Base-by-base conservation (phyloP, 768 basidiomycete genomes). In the Hypholoma sublateritium region DNA sequence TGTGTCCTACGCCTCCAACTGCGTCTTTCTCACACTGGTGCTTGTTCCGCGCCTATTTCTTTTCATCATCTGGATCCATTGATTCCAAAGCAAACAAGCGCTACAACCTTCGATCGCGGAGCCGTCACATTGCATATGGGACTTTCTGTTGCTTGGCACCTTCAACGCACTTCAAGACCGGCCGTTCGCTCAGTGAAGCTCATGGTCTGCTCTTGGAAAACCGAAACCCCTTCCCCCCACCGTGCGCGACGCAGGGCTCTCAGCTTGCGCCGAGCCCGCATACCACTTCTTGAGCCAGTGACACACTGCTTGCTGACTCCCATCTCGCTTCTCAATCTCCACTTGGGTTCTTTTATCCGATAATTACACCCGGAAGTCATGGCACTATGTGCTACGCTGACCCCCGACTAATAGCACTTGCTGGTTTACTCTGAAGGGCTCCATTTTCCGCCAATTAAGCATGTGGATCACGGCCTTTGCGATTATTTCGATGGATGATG, bases 281-380 rank as follows among this genome's bases (percentile, higher is more conserved):
- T 41, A 41, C 16, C 13, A 41, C 17, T 41, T 19, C 44, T 7
- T 21, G 13, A 25, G 7, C 5, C 25, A 48, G 11, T 24, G 47
- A 22, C 24, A 48, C 39, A 5, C 6, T 13, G 39, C 39, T 41
- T 41, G 50, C 16, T 36, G 12, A 24, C 11, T 14, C 42, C 16
- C 36, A 51, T 16, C 25, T 54, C 16, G 48, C 44, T 55, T 55
- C 53, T 58, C 34, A 28, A 32, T 46, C 28, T 32, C 28, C 44
- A 53, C 56, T 48, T 17, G 37, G 56, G 42, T 19, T 37, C 34
- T 55, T 57, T 61, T 61, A 46, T 57, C 56, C 60, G 59, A 61
- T 48, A 54, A 55, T 46, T 47, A 54, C 50, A 42, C 48, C 60
- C 56, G 53, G 6, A 12, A 32, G 28, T 32, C 28, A 32, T 32